Evolutionary conservation across 176 grass and related monocot genomes (phyloP), one percentile per base, ranked within the genome.

Genomic region (Juncus effusus): DNA sequence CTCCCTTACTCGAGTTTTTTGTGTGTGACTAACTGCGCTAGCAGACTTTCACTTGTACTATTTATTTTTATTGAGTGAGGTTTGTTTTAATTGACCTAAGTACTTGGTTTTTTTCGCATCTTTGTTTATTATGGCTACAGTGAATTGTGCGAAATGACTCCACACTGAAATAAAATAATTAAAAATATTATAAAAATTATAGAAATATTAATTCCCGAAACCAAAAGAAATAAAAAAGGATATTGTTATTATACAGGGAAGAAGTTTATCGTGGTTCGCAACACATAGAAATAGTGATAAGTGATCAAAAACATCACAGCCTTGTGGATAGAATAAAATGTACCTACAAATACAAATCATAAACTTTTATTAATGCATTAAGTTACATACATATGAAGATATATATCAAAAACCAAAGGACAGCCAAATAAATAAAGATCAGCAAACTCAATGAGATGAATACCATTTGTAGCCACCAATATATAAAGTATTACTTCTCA

Each of bases 81-180:
- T 28, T 28, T 28, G 19, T 5, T 56, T 61, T 54, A 47, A 84
- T 85, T 92, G 44, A 99, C 95, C 88, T 69, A 88, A 93, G 65
- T 89, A 99, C 76, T 99, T 99, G n/a, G 95, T 93, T 82, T 99
- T 99, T 83, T 99, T 99, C 41, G 89, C 88, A 67, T 99, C 89
- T 82, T 80, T 99, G 63, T 99, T 99, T 77, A 99, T 84, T 78
- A 99, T 88, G 77, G 95, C 85, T 93, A 99, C 89, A 12, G 89
- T 99, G 79, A 94, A 99, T 63, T 94, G 89, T 15, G 89, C 89
- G 72, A 99, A 90, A 70, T 99, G 95, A 75, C 85, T 93, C 95
- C 95, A 93, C 38, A 88, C 95, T 99, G 76, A 76, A 28, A 28
- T 28, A 28, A 28, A 28, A 28, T 28, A 28, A 28, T 28, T 28